Percentiles rank a stretch among this genome's conserved stretches.
These are phyloP conservation scores for Aphanoascus verrucosus DNA, from an alignment of 2,329 filamentous ascomycete species.

Conservation along the genomic window DNA sequence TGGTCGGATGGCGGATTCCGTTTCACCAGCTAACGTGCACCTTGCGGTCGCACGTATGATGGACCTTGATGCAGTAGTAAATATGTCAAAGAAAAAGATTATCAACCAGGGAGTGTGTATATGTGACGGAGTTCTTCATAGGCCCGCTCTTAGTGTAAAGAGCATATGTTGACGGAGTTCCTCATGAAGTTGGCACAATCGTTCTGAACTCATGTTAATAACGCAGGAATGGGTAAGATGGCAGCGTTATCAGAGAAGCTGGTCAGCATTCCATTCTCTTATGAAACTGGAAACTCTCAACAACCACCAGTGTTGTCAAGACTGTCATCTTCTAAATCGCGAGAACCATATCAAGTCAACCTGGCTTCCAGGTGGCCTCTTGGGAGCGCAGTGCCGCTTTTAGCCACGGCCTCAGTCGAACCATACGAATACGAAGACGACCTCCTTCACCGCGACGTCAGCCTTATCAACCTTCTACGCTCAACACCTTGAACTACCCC, in stretches of 20 bases:
- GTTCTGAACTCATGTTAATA: too few species aligned
- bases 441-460: too few species aligned
- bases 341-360: background rate
- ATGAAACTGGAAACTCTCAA: too few species aligned
- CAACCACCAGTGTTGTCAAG: background rate
- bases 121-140: background rate
- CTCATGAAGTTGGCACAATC: background rate
- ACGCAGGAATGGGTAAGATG: too few species aligned
- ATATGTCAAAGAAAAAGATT: background rate
- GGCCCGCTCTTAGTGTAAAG: background rate
- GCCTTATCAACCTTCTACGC: too few species aligned
- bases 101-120: background rate
- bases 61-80: background rate
- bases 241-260: too few species aligned
- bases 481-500: background rate
- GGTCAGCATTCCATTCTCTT: too few species aligned
- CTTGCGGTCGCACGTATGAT: too few species aligned
- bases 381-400: slow-evolving; percentile 4
- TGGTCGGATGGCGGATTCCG: background rate
- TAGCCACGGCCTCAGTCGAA: background rate
- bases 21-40: background rate
- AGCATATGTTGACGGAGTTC: background rate
- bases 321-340: background rate
- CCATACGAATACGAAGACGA: too few species aligned
- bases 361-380: slow-evolving; percentile 5